Percentiles rank a stretch among this genome's conserved stretches.
phyloP scores from a whole-genome alignment of 2,329 filamentous ascomycete genomes.

The Aspergillus puulaauensis region DNA sequence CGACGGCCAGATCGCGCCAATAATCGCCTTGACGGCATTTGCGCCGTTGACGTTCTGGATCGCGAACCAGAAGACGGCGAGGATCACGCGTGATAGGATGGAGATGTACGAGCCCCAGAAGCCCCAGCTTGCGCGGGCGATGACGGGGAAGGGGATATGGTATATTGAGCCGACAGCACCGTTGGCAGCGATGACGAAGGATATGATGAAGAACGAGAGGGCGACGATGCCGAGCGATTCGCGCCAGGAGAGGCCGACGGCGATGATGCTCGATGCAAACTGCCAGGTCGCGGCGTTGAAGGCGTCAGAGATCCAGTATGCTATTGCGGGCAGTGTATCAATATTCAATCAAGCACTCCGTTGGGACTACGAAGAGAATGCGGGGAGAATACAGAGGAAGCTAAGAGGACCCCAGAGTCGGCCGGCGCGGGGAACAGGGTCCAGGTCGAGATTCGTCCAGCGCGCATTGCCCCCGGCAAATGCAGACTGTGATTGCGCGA shows the following conservation, averaged over 20 bases:
- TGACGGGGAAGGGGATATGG: constrained; percentile 58
- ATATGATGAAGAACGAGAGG: constrained; percentile 53
- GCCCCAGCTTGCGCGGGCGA: constrained; percentile 56
- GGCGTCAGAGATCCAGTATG: constrained; percentile 54
- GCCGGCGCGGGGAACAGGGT: constrained; percentile 45
- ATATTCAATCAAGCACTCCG: too few species aligned
- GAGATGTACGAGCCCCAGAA: constrained; percentile 59
- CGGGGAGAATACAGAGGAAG: constrained; percentile 34
- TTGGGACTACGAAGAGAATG: not conserved
- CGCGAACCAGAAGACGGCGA: constrained; percentile 63
- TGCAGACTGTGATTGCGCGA: constrained; percentile 46
- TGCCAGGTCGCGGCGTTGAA: constrained; percentile 58
- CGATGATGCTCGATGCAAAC: constrained; percentile 50
- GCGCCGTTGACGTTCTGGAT: constrained; percentile 66
- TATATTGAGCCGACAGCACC: constrained; percentile 55
- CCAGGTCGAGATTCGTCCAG: constrained; percentile 52
- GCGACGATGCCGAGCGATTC: constrained; percentile 52
- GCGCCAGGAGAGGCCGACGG: constrained; percentile 55
- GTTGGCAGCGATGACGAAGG: constrained; percentile 61
- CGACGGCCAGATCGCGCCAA: constrained; percentile 53
- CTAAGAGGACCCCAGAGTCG: constrained; percentile 49
- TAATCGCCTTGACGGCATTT: constrained; percentile 52
- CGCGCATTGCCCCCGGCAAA: constrained; percentile 47
- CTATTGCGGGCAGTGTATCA: constrained; percentile 20
- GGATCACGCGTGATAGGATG: constrained; percentile 53